Evolutionary conservation across 2,329 filamentous ascomycete genomes (phyloP), one percentile per base, ranked within the genome.

Genomic region (Paracorniculantispora psalliotae): DNA sequence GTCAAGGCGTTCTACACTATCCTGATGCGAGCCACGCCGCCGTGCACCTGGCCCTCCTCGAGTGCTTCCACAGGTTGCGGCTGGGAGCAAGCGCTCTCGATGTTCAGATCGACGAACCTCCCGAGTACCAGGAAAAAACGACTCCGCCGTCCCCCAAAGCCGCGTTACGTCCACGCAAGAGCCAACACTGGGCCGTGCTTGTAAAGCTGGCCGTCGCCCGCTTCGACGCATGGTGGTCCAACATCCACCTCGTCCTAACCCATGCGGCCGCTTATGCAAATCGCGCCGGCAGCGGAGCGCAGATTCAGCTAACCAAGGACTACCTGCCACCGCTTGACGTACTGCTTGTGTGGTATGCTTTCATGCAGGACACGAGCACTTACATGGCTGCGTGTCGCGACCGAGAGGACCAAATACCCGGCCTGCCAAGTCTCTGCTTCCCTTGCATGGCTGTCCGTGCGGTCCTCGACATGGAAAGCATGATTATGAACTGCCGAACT

Each of bases 211-310:
- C 49, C 4, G 35, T 52, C 10, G 30, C 49, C 21, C 49, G 49
- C 49, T 52, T 52, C 33, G 49, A 28, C 30, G 49, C 30, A 3
- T 52, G 49, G 49, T 52, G 49, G 49, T 52, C 49, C 15, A 23
- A 52, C 3, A 35, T 52, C n/a, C 49, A 37, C 13, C 49, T 52
- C n/a, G 49, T 52, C 49, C 19, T 52, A 21, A 52, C 49, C n/a
- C 49, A 52, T 35, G 49, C 49, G 9, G 30, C 49, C 2, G 49
- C 49, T 17, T 52, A 52, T 25, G 49, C 49, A 23, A 52, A 39
- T 23, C 49, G 30, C 7, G 49, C 17, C 49, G 33, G 49, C 28
- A 52, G 33, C 28, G 30, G 17, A 37, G 30, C 19, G 5, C 28
- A 52, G 5, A 23, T 48, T 48, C 46, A 48, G 25, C 46, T 48